Conservation (phyloP, 306 rosid genomes). For the Bauhinia variegata region DNA sequence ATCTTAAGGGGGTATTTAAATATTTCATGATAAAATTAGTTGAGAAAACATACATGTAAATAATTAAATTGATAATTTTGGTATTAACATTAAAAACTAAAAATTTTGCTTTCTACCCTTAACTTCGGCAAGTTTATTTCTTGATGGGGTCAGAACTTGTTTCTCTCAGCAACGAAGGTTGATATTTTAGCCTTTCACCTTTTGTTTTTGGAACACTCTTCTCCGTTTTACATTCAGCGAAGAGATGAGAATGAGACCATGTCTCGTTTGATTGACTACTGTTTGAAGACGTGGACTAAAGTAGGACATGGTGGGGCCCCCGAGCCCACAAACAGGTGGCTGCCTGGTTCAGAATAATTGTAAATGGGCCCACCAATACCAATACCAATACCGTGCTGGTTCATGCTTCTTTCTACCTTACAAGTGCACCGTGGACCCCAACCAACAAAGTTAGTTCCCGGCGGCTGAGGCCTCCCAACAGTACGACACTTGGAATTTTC, state of each 20-base stretch:
- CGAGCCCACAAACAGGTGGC: slow-evolving; percentile 40
- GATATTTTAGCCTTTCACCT: no score
- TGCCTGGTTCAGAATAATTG: slow-evolving; percentile 26
- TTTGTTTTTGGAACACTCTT: no score
- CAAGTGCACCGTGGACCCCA: slow-evolving; percentile 24
- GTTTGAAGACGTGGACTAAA: slow-evolving; percentile 18
- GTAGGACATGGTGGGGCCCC: slow-evolving; percentile 29
- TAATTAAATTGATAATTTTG: no score
- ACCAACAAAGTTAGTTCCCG: slow-evolving; percentile 39
- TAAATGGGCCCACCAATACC: slow-evolving; percentile 39
- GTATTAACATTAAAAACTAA: no score
- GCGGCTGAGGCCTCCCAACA: slow-evolving; percentile 50
- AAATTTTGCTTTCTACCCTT: no score
- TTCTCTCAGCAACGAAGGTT: no score
- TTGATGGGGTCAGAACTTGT: no score
- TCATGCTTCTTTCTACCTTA: slow-evolving; percentile 29
- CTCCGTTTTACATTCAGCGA: background rate
- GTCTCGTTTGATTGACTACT: slow-evolving; percentile 23
- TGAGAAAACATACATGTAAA: no score
- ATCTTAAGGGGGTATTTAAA: no score
- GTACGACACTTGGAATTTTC: no score
- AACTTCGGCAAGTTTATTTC: no score
- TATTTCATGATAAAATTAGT: no score
- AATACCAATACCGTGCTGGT: slow-evolving; percentile 38
- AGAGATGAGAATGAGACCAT: slow-evolving; percentile 40